Evolutionary conservation across 2,329 filamentous ascomycete species (phyloP), one percentile per base, ranked within the genome.

Genomic region (Colletotrichum liriopes): DNA sequence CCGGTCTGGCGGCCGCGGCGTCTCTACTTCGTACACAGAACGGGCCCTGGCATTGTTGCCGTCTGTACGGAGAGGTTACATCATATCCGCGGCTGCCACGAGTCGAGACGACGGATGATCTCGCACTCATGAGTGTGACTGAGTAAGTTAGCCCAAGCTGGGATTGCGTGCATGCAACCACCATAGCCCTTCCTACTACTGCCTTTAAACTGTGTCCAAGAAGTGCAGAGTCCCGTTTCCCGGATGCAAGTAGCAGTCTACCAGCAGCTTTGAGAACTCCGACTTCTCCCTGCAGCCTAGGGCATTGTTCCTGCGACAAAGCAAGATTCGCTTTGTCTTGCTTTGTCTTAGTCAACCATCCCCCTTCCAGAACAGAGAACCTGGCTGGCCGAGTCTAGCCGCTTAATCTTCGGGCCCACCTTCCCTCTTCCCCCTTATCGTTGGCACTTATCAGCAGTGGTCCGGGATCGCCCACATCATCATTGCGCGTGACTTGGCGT

Each of bases 391-490:
- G 64, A 43, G 58, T 58, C 49, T 71, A 67, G 29, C 68, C 68
- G 68, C 63, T 52, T 64, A 64, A 64, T 54, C 65, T 52, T 45
- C 55, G 56, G 65, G 1, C 20, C 55, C 55, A 62, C 56, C 54
- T 16, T 56, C 7, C 29, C 49, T 23, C 7, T 49, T n/a, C 23
- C 20, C 26, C 49, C 61, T 55, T 64, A 64, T 64, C 61, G 61
- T 45, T 11, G 12, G 26, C 49, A 60, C 26, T 72, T 69, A 72
- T 72, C 69, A 58, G 39, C 47, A 16, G 43, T 55, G 65, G 65
- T 65, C 70, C 70, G 65, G 70, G 65, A 69, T 72, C 69, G 69
- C 71, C 71, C 71, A 73, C 71, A 71, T 73, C 71, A 73, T 71
- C 71, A 73, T 67, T 68, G 71, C 67, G 67, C 71, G 71, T 73